Base-by-base conservation (phyloP, 371 early-diverging fungal genomes). In the Mucor plumbeus region DNA sequence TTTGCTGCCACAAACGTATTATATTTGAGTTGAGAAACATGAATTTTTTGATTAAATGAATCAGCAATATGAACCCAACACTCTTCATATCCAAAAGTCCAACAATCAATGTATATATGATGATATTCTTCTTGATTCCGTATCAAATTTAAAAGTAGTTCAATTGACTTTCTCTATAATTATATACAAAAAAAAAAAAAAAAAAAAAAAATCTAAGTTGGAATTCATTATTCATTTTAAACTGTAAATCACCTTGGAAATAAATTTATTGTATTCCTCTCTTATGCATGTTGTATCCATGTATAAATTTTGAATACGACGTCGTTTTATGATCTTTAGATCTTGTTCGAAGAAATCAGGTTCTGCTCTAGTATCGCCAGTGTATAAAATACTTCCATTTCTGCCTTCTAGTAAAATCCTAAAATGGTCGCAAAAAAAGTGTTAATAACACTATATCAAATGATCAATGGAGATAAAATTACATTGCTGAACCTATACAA, bases 11-110 rank as follows among this genome's bases (percentile, higher is more conserved):
- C 62, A 56, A 77, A 83, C 10, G 77, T 61, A 5, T 74, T 53
- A 44, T 83, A 79, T 6, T 70, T 63, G 17, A 71, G 72, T 0
- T 64, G 62, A 0, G 79, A 75, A 5, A 83, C 83, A 62, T 83
- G 83, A 5, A 82, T 60, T 68, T 79, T 73, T 7, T 71, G 60
- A 2, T 70, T 61, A 39, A 73, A 82, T 1, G 61, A 67, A 13
- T 64, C 65, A 0, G 70, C 53, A 35, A 83, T 69, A 3, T 64
- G 72, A 6, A 71, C 64, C 81, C 83, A 83, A 13, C 78, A 65
- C 17, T 83, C 79, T 55, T 83, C 83, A 34, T 77, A 80, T 3
- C 83, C 83, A 70, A 75, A 77, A 41, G 75, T 76, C 81, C 81
- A 83, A 14, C 72, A 72, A 31, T 83, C 81, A 39, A 83, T 68